Evolutionary conservation across 805 yeast genomes (phyloP), one percentile per base, ranked within the genome.

Genomic region (Phaffomyces opuntiae): DNA sequence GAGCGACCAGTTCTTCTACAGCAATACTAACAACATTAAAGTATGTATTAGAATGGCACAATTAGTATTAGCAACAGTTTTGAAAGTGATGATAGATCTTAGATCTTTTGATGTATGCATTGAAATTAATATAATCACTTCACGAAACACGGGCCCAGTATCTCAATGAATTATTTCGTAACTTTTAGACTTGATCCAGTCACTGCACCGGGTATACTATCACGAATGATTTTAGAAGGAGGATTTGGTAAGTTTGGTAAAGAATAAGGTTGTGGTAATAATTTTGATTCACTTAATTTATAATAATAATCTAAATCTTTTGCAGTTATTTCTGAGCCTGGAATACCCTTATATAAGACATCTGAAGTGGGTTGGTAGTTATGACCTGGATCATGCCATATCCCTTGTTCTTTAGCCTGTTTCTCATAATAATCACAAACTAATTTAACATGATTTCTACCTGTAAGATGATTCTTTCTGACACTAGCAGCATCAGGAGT

Each of bases 401-500:
- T 49, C 1, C 67, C 68, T 12, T 57, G 51, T 33, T 62, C 63
- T 39, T 60, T 60, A 17, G 66, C 68, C 50, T 64, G 56, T 36
- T 51, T 50, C 54, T 84, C 86, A 59, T 85, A 88, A 67, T 86
- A 87, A 46, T 83, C 84, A 48, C 88, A 80, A 42, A 83, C 85
- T 44, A 75, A 71, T 49, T 76, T 73, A 38, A 85, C 69, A 63
- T 88, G 96, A 62, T 85, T 82, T 54, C 77, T 78, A 9, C 96
- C 96, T 36, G 74, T 68, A 37, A 85, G 62, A 63, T 88, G 96
- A 37, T 88, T 80, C 57, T 83, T 82, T 21, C 96, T 67, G 45
- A 88, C 96, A 66, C 93, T 83, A 55, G 79, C 69, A n/a, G 93
- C 83, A 63, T 87, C 96, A 61, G 88, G 96, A 1, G 96, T 88